Evolutionary conservation across 352 stramenopile genomes (phyloP), one percentile per base, ranked within the genome.

Genomic region (Phytophthora cajani): DNA sequence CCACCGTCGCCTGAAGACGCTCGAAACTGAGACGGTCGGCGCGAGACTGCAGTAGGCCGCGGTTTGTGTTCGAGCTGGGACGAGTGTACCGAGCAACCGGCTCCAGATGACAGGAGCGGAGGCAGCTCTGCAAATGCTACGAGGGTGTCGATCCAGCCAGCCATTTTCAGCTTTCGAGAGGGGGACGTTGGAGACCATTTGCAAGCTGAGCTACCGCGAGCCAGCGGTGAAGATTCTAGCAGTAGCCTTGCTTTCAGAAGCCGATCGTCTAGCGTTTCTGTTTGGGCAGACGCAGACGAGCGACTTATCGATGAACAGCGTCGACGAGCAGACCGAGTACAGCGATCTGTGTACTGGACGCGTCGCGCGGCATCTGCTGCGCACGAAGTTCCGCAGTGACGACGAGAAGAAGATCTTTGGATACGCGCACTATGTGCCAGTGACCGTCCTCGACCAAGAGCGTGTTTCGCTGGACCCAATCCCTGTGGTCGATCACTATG

Each of bases 91-190:
- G 23, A 79, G 67, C 21, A 70, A 53, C 9, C 53, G 72, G 6
- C 36, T 87, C 12, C 52, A 71, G 4, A 87, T 91, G 84, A 88
- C 81, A 7, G 78, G 75, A 16, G 44, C 69, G 0, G 84, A 91
- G 46, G 75, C 77, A 8, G 77, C 80, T 3, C 17, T 88, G 12
- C 67, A 82, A 56, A 56, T 81, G 30, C 57, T 90, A 19, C 75
- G 71, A 64, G 67, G 72, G 1, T 92, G 80, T 53, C 67, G 62
- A 17, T 76, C 73, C 0, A 78, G 67, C 49, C 66, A 74, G 7
- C 77, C 74, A 4, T 85, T 77, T 46, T 76, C 74, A 0, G 4
- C n/a, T 3, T 38, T 32, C 11, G 79, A 88, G 23, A 76, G 38
- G n/a, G 51, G 64, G 0, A 30, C 69, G 10, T 49, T 89, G 4